Conservation (phyloP, 257 asterid genomes). For the Jaltomata sinuosa region DNA sequence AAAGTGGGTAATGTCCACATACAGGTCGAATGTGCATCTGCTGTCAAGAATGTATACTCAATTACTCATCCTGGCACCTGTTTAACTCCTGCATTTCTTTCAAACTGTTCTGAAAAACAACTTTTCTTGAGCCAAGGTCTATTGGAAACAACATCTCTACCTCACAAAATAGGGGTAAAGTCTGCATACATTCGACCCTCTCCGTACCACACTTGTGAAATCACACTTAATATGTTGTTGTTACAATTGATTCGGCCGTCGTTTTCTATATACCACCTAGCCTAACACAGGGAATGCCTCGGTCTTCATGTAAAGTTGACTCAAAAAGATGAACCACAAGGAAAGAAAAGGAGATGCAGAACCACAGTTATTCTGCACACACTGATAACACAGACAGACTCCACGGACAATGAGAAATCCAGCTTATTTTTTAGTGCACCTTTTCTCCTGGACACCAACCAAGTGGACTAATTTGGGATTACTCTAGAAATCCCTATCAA, state of each 20-base stretch:
- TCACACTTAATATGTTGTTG: too few species aligned
- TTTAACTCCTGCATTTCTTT: not conserved
- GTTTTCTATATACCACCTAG: not conserved
- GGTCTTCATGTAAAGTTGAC: not conserved
- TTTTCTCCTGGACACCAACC: not conserved
- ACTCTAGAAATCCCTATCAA: not conserved
- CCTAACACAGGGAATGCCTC: not conserved
- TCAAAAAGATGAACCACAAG: too few species aligned
- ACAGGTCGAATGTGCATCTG: too few species aligned
- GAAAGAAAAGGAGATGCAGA: not conserved
- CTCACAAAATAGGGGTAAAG: too few species aligned
- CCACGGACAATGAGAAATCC: not conserved
- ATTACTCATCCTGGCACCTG: too few species aligned
- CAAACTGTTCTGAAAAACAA: not conserved
- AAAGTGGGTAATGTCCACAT: too few species aligned
- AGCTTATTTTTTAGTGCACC: not conserved
- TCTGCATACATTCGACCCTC: too few species aligned
- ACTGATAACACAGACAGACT: not conserved
- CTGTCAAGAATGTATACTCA: too few species aligned
- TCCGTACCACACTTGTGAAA: too few species aligned
- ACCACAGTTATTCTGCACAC: not conserved
- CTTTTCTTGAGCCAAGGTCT: not conserved
- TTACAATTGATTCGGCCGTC: not conserved
- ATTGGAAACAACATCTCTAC: not conserved
- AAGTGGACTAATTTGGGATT: not conserved